Conservation (phyloP, 768 basidiomycete species). For the Lactarius pseudohatsudake region DNA sequence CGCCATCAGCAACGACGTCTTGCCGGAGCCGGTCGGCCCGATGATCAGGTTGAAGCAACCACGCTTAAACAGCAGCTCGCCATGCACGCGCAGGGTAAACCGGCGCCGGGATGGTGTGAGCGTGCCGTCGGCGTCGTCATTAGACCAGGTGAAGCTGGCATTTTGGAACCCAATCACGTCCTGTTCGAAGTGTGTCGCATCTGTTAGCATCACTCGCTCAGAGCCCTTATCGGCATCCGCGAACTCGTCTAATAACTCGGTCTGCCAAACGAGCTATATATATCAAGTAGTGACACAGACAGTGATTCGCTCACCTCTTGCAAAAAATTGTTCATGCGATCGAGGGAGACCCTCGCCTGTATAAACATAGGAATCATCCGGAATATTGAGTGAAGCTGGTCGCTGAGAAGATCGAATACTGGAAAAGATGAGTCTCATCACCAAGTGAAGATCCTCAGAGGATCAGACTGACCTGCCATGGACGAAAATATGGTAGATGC, state of each 20-base stretch:
- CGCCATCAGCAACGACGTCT: constrained; percentile 69
- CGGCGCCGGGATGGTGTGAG: constrained; percentile 46
- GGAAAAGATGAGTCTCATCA: not conserved
- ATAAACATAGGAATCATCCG: constrained; percentile 31
- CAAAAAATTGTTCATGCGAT: constrained; percentile 43
- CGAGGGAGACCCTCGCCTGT: constrained; percentile 41
- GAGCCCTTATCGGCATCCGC: constrained; percentile 19
- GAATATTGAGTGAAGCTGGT: constrained; percentile 33
- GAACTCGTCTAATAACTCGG: constrained; percentile 37
- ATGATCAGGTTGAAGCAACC: constrained; percentile 57
- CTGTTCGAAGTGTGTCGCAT: constrained; percentile 23
- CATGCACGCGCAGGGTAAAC: constrained; percentile 52
- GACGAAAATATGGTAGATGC: constrained; percentile 36
- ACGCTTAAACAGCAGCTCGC: constrained; percentile 53
- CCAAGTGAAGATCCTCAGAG: not conserved
- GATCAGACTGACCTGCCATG: constrained; percentile 30
- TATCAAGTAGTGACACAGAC: constrained; percentile 35
- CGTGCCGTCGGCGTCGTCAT: constrained; percentile 34
- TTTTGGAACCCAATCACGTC: constrained; percentile 50
- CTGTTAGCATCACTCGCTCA: constrained; percentile 22
- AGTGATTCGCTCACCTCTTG: constrained; percentile 30
- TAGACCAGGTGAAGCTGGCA: constrained; percentile 56
- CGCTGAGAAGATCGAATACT: constrained; percentile 45
- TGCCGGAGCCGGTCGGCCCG: constrained; percentile 58
- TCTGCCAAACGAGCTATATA: constrained; percentile 26